These are phyloP conservation scores for Abrus precatorius DNA, from an alignment of 306 rosid genomes.

Conservation along the genomic window DNA sequence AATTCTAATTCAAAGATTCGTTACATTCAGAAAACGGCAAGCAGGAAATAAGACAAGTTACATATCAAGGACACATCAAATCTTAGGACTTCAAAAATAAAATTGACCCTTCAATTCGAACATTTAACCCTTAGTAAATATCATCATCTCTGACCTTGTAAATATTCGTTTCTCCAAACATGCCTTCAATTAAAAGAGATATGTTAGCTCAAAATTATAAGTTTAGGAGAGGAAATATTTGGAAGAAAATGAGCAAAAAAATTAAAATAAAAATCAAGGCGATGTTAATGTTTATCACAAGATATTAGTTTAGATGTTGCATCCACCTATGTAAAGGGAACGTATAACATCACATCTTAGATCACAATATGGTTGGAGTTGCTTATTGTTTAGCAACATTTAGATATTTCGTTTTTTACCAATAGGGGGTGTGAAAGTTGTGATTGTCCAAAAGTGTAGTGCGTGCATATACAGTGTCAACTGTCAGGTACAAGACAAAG, in stretches of 20 bases:
- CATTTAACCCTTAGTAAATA: conserved; percentile 3
- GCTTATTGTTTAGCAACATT: conserved; percentile 45
- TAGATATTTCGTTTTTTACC: conserved; percentile 50
- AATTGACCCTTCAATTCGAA: not conserved
- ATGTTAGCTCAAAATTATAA: conserved; percentile 2
- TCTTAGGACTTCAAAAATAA: not conserved
- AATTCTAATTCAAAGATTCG: conserved; percentile 33
- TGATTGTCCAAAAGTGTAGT: conserved; percentile 38
- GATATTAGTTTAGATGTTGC: conserved; percentile 13
- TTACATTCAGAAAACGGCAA: conserved; percentile 43
- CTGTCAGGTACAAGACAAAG: conserved; percentile 48
- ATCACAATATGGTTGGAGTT: conserved; percentile 44
- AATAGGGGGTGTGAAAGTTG: conserved; percentile 36
- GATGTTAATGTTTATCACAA: not conserved
- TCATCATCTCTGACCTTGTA: conserved; percentile 10
- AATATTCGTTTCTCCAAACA: not conserved
- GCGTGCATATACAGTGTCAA: conserved; percentile 45
- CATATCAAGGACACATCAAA: not conserved
- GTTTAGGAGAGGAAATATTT: conserved; percentile 10
- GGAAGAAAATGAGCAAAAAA: not conserved
- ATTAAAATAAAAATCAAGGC: too few species aligned
- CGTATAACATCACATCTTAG: conserved; percentile 24
- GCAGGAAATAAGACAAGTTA: conserved; percentile 8
- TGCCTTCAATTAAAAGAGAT: conserved; percentile 8
- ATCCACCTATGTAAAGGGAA: conserved; percentile 28